Evolutionary conservation across 805 yeast genomes (phyloP).

Genomic region (Candida gorgasii): DNA sequence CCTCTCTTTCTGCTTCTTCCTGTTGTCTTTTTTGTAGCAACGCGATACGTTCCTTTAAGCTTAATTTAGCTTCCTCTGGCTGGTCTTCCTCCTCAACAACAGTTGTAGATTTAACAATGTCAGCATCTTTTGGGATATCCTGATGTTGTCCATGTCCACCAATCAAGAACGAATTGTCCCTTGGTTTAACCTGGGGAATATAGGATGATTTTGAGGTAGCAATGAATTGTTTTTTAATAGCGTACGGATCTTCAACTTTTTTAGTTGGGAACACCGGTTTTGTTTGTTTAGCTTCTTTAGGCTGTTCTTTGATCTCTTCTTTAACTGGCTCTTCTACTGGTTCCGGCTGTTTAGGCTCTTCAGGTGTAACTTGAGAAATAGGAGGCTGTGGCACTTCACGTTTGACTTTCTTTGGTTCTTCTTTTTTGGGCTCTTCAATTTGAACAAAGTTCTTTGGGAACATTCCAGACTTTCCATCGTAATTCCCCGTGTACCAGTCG

Average conservation of each 20-base stretch:
- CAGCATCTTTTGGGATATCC: conserved; percentile 21
- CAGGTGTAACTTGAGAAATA: too few relatives aligned
- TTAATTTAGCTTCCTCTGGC: conserved; percentile 66
- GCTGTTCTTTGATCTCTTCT: neutral
- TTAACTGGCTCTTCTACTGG: neutral
- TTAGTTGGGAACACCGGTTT: conserved; percentile 23
- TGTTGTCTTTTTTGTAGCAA: conserved; percentile 77
- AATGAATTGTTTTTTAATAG: conserved; percentile 53
- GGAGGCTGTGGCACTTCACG: conserved; percentile 12
- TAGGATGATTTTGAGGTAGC: conserved; percentile 63
- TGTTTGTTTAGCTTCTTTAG: neutral
- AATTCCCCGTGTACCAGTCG: conserved; percentile 85
- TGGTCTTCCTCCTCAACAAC: conserved; percentile 29
- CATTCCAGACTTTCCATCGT: conserved; percentile 68
- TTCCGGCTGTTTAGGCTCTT: neutral
- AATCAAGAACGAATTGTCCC: conserved; percentile 37
- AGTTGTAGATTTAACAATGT: conserved; percentile 24
- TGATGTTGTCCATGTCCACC: conserved; percentile 29
- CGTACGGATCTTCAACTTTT: conserved; percentile 45
- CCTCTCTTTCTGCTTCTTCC: conserved; percentile 75
- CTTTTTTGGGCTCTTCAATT: conserved; percentile 4
- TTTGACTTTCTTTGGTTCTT: conserved; percentile 8
- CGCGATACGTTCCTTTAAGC: conserved; percentile 85
- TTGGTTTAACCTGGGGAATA: conserved; percentile 48
- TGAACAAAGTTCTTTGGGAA: conserved; percentile 86